Base-by-base conservation (phyloP, 345 rosid genomes). In the Salix purpurea region DNA sequence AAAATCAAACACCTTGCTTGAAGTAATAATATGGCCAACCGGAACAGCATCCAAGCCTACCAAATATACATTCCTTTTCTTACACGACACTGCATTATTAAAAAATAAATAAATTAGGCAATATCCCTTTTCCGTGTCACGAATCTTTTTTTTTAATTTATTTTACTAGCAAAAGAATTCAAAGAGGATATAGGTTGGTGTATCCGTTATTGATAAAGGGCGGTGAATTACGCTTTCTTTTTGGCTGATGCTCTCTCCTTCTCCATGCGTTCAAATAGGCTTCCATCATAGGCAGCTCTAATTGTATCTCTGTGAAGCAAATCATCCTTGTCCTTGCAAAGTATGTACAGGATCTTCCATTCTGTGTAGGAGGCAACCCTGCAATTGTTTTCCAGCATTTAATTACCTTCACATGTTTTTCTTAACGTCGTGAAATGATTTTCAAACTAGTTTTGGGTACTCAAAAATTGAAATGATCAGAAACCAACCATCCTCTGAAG, bases 241-340 rank as follows among this genome's bases (percentile, higher is more conserved):
- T 85, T 79, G 21, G 81, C 52, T 2, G 93, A 81, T 67, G 76
- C 69, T 69, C 66, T 83, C 77, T 84, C 90, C 81, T 87, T 87
- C 87, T 90, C 89, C 85, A 93, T 76, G 9, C 9, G 76, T 37
- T 89, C 87, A 32, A 95, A 95, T 19, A 95, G 84, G 80, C 89
- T 87, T 62, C 99, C 99, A 76, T 95, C 99, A 42, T 91, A 95
- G 54, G 81, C 93, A 13, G 82, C 89, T 85, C 81, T 85, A 32
- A 95, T 64, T 7, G 86, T 90, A 0, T 92, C 96, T 79, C 85
- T 88, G 4, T 78, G 88, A 76, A 92, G 84, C 84, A 92, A 79
- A 15, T 97, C 99, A 1, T 87, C 34, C 72, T 88, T 79, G 85
- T 92, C 96, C 88, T 91, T 91, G 80, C 97, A 88, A 1, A 95